Evolutionary conservation across 2,329 filamentous ascomycete genomes (phyloP), one percentile per base, ranked within the genome.

Genomic region (Plenodomus lindquistii): DNA sequence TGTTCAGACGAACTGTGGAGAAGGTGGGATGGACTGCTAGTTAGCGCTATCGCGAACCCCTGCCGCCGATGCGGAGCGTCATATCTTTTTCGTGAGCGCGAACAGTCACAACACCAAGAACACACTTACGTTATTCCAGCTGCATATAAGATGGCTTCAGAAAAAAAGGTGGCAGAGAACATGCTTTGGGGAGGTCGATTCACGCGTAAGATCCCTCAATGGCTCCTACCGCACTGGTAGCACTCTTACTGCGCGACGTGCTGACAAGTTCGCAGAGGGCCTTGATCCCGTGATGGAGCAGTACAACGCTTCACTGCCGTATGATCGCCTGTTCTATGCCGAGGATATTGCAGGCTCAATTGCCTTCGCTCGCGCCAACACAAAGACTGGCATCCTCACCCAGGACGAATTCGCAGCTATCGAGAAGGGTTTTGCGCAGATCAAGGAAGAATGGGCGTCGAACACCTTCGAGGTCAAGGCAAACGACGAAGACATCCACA

Each of bases 261-360:
- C 55, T 63, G 37, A 64, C 27, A 29, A n/a, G 27, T 21, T 29
- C 34, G 35, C 62, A 88, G 88, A 89, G 77, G 87, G 83, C 61
- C 84, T 93, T 59, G 89, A 95, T 74, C 89, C 90, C 44, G 81
- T 95, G 43, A 96, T 96, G 90, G 81, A 85, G 52, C 80, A 87
- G 59, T 96, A 93, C 79, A 96, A 96, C 72, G 85, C 86, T 63
- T 87, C 83, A 44, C 87, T 96, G 60, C 84, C 83, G 69, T 92
- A 88, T 73, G 91, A 96, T 73, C 84, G 85, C 58, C 79, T 81
- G 44, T 85, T 96, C 63, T 89, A 90, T 77, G 84, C 85, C 52
- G 83, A 94, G 70, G 90, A 95, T 64, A 91, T 95, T 62, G 81
- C 82, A 10, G 91, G 90, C 59, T 86, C 82, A 49, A 88, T 95